Conservation (phyloP, 2,329 filamentous ascomycete genomes). For the Geosmithia flava region DNA sequence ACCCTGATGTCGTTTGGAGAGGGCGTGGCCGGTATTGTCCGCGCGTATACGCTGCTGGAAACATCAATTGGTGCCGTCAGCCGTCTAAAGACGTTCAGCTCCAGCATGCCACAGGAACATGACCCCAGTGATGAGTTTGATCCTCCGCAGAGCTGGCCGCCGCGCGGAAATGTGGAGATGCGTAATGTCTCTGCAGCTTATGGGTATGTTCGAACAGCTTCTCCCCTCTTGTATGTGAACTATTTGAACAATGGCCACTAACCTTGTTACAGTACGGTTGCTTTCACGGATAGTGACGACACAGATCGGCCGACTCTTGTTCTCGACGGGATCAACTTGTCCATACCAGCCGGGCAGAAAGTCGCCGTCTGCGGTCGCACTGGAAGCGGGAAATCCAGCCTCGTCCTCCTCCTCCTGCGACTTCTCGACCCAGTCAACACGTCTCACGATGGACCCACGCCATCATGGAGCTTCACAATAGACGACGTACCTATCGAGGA, state of each 20-base stretch:
- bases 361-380: slow-evolving; percentile 23
- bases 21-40: slow-evolving; percentile 10
- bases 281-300: too few relatives aligned
- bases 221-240: too few relatives aligned
- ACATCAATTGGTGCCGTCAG: slow-evolving; percentile 14
- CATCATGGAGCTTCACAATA: slow-evolving; percentile 20
- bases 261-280: too few relatives aligned
- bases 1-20: slow-evolving; percentile 21
- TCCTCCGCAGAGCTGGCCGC: slow-evolving; percentile 16
- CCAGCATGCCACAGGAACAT: slow-evolving; percentile 4
- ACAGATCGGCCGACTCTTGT: slow-evolving; percentile 7
- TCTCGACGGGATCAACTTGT: slow-evolving; percentile 12
- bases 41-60: slow-evolving; percentile 17
- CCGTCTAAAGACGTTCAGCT: slow-evolving; percentile 13
- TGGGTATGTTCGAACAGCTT: too few relatives aligned
- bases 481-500: slow-evolving; percentile 22
- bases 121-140: slow-evolving; percentile 9
- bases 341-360: slow-evolving; percentile 17
- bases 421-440: slow-evolving; percentile 22
- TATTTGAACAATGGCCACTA: too few relatives aligned
- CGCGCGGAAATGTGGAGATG: slow-evolving; percentile 15
- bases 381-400: slow-evolving; percentile 30
- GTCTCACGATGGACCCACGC: slow-evolving; percentile 1
- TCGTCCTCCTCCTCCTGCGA: slow-evolving; percentile 24
- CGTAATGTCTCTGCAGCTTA: slow-evolving; percentile 20